A percentile compares a stretch with the other conserved stretches of the same genome.
These are phyloP conservation scores for Erodium texanum DNA, from an alignment of 441 rosid genomes.

Conservation along the genomic window DNA sequence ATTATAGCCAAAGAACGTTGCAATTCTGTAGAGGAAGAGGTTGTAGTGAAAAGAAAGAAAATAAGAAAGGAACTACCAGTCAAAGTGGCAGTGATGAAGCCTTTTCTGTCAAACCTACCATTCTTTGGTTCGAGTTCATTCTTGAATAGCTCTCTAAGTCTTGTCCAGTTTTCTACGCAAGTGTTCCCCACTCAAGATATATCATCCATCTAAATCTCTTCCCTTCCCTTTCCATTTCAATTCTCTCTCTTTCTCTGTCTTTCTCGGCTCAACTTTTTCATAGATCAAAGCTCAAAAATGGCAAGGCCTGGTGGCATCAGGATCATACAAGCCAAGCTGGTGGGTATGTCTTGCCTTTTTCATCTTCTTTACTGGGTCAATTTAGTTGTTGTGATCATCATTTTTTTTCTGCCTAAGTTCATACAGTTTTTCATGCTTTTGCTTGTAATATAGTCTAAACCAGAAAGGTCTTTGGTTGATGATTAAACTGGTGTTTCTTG, in stretches of 20 bases:
- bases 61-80: too few species aligned
- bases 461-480: not conserved
- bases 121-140: not conserved
- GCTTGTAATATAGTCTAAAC: not conserved
- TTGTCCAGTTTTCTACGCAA: too few species aligned
- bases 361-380: not conserved
- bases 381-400: not conserved
- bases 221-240: not conserved
- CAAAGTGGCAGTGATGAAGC: too few species aligned
- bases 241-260: not conserved
- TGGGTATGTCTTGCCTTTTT: slow-evolving; percentile 51
- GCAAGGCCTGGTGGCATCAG: slow-evolving; percentile 42
- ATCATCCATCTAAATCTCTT: not conserved
- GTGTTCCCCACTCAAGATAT: too few species aligned
- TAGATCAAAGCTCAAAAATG: slow-evolving; percentile 18
- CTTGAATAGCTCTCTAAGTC: not conserved
- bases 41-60: too few species aligned
- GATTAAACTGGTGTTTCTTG: not conserved
- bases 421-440: not conserved
- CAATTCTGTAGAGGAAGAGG: too few species aligned
- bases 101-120: too few species aligned
- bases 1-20: too few species aligned
- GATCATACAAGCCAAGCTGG: slow-evolving; percentile 86
- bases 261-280: not conserved
- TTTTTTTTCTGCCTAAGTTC: not conserved